Evolutionary conservation across 176 grass and related monocot genomes (phyloP).

Genomic region (Juncus effusus): DNA sequence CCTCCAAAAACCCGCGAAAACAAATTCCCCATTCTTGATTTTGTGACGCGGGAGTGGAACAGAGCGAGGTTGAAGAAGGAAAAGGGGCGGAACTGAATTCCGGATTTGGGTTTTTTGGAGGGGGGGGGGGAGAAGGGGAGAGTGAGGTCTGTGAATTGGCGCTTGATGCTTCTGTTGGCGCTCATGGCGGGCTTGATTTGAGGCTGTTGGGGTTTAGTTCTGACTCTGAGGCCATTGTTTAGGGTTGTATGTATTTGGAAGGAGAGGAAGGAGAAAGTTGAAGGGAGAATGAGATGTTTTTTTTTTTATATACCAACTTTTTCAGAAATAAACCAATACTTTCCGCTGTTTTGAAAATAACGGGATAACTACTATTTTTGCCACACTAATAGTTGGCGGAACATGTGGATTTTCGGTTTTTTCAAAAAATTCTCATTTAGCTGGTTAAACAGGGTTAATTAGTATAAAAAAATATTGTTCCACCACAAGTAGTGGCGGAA

Average conservation of each 20-base stretch:
- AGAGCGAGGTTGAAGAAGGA: background rate
- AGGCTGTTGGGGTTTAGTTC: background rate
- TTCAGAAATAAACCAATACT: too few relatives aligned
- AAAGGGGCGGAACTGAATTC: conserved; percentile 1
- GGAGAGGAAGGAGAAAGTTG: background rate
- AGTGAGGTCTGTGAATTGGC: conserved; percentile 10
- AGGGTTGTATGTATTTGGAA: background rate
- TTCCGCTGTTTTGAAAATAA: too few relatives aligned
- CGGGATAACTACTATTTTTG: too few relatives aligned
- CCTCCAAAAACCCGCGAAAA: conserved; percentile 7
- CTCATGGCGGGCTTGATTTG: conserved; percentile 4
- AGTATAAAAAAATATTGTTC: too few relatives aligned
- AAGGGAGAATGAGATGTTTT: background rate
- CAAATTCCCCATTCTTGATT: conserved; percentile 29
- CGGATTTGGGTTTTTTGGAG: conserved; percentile 18
- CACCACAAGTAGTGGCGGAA: too few relatives aligned
- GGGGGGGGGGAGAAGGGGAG: conserved; percentile 29
- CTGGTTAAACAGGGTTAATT: too few relatives aligned
- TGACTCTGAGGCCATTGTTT: background rate
- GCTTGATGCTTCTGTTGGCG: conserved; percentile 4
- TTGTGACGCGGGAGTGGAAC: conserved; percentile 17
- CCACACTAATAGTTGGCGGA: too few relatives aligned
- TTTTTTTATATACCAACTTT: too few relatives aligned
- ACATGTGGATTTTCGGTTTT: too few relatives aligned
- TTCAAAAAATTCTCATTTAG: too few relatives aligned